Percentiles rank a stretch among this genome's conserved stretches.
Conservation (phyloP, 208 protist genomes). For the Trypanosoma mega region DNA sequence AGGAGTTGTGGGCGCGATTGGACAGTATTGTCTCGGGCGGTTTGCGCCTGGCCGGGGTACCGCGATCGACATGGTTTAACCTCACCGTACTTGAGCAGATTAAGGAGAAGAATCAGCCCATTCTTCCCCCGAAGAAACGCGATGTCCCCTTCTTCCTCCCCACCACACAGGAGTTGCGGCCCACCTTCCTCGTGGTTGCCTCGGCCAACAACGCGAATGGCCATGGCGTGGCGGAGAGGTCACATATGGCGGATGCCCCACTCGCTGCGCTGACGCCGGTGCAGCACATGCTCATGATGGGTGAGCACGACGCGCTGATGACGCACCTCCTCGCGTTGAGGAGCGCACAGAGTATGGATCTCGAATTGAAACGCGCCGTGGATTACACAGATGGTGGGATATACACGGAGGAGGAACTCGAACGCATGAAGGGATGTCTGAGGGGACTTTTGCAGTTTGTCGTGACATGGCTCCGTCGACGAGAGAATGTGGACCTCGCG, state of each 20-base stretch:
- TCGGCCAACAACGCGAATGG: conserved; percentile 26
- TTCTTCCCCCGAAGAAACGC: conserved; percentile 89
- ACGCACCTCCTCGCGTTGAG: conserved; percentile 39
- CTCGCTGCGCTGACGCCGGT: conserved; percentile 50
- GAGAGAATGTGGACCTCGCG: conserved; percentile 74
- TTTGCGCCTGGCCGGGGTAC: conserved; percentile 61
- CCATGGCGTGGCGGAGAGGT: background rate
- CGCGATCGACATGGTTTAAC: conserved; percentile 77
- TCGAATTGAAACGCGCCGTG: conserved; percentile 68
- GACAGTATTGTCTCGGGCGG: conserved; percentile 61
- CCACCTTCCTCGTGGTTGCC: conserved; percentile 76
- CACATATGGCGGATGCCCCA: conserved; percentile 31
- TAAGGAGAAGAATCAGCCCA: conserved; percentile 87
- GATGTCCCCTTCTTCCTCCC: conserved; percentile 91
- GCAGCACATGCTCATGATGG: conserved; percentile 62
- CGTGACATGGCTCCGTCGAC: conserved; percentile 41
- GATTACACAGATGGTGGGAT: conserved; percentile 63
- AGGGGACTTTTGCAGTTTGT: conserved; percentile 57
- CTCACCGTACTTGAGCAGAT: conserved; percentile 87
- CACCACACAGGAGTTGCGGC: conserved; percentile 75
- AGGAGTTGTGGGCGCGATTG: conserved; percentile 39
- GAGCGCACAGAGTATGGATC: conserved; percentile 70
- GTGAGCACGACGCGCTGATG: conserved; percentile 65
- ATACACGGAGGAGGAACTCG: conserved; percentile 68
- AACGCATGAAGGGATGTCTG: conserved; percentile 49